phyloP scores from a whole-genome alignment of 208 protist genomes.

The Crithidia sp. region DNA sequence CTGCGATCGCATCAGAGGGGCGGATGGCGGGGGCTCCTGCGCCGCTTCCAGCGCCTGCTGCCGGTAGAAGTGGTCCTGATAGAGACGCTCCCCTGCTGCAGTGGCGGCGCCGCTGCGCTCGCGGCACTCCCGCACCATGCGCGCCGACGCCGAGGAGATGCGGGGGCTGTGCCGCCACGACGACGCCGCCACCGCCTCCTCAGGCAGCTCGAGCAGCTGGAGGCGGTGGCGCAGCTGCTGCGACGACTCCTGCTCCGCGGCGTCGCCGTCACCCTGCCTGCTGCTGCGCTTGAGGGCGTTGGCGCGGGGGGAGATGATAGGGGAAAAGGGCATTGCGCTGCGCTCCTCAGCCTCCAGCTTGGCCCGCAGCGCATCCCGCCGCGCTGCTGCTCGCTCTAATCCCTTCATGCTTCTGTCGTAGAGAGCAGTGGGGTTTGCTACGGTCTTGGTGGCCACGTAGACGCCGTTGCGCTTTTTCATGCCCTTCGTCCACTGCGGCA shows the following conservation, averaged over 20 bases:
- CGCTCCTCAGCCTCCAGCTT: conserved; percentile 28
- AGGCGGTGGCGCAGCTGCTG: conserved; percentile 49
- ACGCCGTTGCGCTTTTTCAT: conserved; percentile 22
- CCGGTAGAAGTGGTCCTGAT: conserved; percentile 49
- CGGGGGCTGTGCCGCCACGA: conserved; percentile 36
- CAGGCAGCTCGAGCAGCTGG: conserved; percentile 53
- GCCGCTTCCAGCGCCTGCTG: conserved; percentile 11
- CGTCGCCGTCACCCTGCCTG: not conserved
- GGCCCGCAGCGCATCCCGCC: conserved; percentile 37
- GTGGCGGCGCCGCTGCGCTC: conserved; percentile 28
- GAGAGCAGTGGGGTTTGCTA: conserved; percentile 22
- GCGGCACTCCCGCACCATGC: conserved; percentile 47
- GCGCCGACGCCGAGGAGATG: conserved; percentile 52
- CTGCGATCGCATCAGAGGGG: conserved; percentile 27
- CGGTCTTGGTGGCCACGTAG: not conserved
- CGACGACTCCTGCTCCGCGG: conserved; percentile 14
- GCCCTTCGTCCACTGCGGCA: conserved; percentile 12
- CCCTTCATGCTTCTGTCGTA: conserved; percentile 40
- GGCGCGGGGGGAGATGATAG: conserved; percentile 45
- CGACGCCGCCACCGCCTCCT: conserved; percentile 24
- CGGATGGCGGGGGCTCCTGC: not conserved
- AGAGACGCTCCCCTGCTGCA: conserved; percentile 50
- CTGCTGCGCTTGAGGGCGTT: conserved; percentile 10
- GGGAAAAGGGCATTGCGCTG: conserved; percentile 50
- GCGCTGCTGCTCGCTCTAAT: conserved; percentile 12